These are phyloP conservation scores for Xylariomycetidae sp. DNA, from an alignment of 2,329 filamentous ascomycete species.

Conservation along the genomic window DNA sequence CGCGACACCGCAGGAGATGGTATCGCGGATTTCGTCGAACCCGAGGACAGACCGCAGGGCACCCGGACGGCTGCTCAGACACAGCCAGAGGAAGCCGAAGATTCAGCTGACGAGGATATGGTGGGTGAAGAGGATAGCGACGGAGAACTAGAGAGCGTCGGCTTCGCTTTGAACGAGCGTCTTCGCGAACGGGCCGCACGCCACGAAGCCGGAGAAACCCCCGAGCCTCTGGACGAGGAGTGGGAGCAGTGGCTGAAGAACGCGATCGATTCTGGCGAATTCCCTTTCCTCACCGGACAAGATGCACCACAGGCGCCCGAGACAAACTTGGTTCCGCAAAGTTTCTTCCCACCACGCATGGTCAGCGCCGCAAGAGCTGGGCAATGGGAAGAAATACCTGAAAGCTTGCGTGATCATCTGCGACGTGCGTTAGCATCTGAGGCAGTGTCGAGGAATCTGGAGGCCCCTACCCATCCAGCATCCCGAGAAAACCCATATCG, in stretches of 20 bases:
- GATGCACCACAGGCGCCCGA: conserved; percentile 30
- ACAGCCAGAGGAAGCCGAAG: conserved; percentile 27
- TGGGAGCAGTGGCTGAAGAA: conserved; percentile 73
- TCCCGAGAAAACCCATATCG: conserved; percentile 5
- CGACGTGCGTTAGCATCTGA: conserved; percentile 40
- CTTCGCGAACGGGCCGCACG: conserved; percentile 58
- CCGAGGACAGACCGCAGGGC: conserved; percentile 27
- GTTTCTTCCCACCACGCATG: conserved; percentile 45
- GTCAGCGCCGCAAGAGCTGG: conserved; percentile 49
- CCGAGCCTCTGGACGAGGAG: conserved; percentile 59
- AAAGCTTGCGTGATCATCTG: conserved; percentile 47
- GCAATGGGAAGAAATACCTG: conserved; percentile 53
- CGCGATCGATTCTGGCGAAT: conserved; percentile 56
- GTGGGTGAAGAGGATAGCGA: conserved; percentile 48
- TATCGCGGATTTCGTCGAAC: conserved; percentile 56
- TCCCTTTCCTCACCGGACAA: conserved; percentile 41
- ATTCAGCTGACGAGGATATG: conserved; percentile 39
- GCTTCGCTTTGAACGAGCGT: conserved; percentile 57
- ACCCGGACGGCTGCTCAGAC: conserved; percentile 14
- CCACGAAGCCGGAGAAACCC: conserved; percentile 53
- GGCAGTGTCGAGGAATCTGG: conserved; percentile 6
- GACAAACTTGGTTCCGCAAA: conserved; percentile 27
- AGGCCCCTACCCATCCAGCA: conserved; percentile 9
- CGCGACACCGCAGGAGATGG: conserved; percentile 65
- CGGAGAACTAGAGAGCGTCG: conserved; percentile 51